A percentile compares a stretch with the other conserved stretches of the same genome.
These are phyloP conservation scores for Rehmannia glutinosa DNA, from an alignment of 257 asterid species.

Conservation along the genomic window DNA sequence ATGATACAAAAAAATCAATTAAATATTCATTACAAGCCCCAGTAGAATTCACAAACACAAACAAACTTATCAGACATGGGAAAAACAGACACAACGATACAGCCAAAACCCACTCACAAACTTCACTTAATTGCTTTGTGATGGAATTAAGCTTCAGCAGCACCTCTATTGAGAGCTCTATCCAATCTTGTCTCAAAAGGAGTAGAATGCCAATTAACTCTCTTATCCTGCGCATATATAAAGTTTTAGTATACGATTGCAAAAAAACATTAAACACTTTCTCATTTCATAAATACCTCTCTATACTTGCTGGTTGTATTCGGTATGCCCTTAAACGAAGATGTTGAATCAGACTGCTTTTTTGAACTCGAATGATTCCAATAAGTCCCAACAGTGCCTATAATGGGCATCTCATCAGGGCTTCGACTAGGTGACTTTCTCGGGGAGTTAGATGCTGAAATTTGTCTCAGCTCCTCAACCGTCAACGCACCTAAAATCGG, in stretches of 20 bases:
- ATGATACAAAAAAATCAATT: conserved; percentile 15
- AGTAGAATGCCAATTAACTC: conserved; percentile 82
- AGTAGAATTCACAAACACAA: conserved; percentile 32
- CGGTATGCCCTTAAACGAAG: conserved; percentile 83
- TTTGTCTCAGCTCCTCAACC: conserved; percentile 79
- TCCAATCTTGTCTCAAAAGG: conserved; percentile 89
- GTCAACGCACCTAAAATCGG: conserved; percentile 97
- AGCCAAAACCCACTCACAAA: conserved; percentile 16
- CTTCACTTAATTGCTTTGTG: conserved; percentile 8
- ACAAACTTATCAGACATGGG: conserved; percentile 3
- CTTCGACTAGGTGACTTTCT: conserved; percentile 77
- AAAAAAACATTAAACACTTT: background rate
- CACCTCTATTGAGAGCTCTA: conserved; percentile 57
- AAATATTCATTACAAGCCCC: conserved; percentile 24
- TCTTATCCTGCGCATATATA: conserved; percentile 66
- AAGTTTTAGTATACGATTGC: too few species aligned
- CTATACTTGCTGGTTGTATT: conserved; percentile 90
- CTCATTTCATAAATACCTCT: conserved; percentile 54
- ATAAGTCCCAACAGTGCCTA: conserved; percentile 88
- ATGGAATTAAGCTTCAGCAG: conserved; percentile 37
- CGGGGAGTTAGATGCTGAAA: conserved; percentile 57
- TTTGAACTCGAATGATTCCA: conserved; percentile 54
- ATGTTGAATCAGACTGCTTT: conserved; percentile 33
- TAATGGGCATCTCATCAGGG: conserved; percentile 91
- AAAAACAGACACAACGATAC: conserved; percentile 3